phyloP scores from a whole-genome alignment of 2,329 filamentous ascomycete genomes.

The Mollisiaceae sp. region DNA sequence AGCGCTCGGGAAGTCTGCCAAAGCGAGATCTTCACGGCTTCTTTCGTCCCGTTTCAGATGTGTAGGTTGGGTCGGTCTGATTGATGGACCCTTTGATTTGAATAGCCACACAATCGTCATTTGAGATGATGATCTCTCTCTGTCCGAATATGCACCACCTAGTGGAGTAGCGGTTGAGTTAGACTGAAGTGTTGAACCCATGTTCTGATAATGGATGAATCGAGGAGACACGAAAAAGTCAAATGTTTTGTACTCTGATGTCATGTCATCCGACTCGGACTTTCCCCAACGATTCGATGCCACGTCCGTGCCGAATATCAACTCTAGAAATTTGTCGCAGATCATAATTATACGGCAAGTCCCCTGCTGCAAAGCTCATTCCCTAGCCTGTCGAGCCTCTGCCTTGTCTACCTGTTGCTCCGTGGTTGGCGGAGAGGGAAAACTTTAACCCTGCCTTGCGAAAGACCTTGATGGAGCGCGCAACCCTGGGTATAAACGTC shows the following conservation, averaged over 20 bases:
- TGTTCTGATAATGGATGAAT: not conserved
- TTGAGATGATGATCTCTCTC: not conserved
- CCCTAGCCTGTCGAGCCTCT: not conserved
- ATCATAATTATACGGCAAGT: not conserved
- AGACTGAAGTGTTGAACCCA: not conserved
- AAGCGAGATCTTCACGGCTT: constrained; percentile 1
- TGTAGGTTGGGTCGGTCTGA: not conserved
- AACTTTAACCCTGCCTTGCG: not conserved
- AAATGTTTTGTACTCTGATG: not conserved
- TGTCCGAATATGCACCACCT: not conserved
- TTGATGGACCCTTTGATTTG: constrained; percentile 2
- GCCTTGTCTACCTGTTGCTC: not conserved
- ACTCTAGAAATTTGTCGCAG: not conserved
- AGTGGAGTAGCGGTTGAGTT: not conserved
- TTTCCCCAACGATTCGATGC: not conserved
- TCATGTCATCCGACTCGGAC: constrained; percentile 8
- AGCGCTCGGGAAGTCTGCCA: not conserved
- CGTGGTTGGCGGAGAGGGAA: not conserved
- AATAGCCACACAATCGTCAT: not conserved
- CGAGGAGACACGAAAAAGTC: not conserved
- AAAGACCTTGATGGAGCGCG: not conserved
- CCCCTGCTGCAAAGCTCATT: not conserved
- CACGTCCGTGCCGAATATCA: constrained; percentile 1
- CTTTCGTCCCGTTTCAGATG: not conserved
- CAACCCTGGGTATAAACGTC: not conserved